Evolutionary conservation across 495 filamentous ascomycete species (phyloP), one percentile per base, ranked within the genome.

Genomic region (Aspergillus affinis): DNA sequence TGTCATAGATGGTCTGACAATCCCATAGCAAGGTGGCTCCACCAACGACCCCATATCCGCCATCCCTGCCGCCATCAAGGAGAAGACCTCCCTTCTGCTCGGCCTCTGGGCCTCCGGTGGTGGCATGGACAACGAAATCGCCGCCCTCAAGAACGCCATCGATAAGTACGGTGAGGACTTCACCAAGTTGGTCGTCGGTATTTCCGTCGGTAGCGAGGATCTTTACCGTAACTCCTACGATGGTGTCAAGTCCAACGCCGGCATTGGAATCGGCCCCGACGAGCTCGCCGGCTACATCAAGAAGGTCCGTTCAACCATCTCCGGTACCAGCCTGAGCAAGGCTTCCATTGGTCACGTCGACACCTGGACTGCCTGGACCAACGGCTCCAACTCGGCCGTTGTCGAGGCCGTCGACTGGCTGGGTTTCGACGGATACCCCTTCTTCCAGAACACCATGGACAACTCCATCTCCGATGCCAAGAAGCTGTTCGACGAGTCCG

Each of bases 121-220:
- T 45, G 77, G 84, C 60, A 82, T 95, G 64, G 72, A 77, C 69
- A 88, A 86, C 68, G 88, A 94, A 69, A 72, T 93, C 29, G 67
- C 79, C 13, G 90, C 90, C 13, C 81, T 94, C 51, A 80, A 78
- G 69, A 69, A 74, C 30, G 86, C 87, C 65, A 89, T 88, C 68
- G 45, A 61, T 45, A 73, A 82, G 56, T 90, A 91, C 70, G 88
- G 88, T 21, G 71, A 75, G 4, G 69, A 71, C 23, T 84, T 95
- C 70, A 75, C 80, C 63, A 72, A 79, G 58, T 76, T 89, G 48
- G 84, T 96, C 36, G 88, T 82, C 56, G 92, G 90, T 75, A 93
- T 96, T 78, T 93, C 92, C 4, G 90, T 97, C 56, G 93, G 91
- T 58, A 90, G 85, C 71, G 93, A 96, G 82, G 90, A 95, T 73